phyloP scores from a whole-genome alignment of 192 early-diverging fungal species.

The Globomyces pollinis-pini region DNA sequence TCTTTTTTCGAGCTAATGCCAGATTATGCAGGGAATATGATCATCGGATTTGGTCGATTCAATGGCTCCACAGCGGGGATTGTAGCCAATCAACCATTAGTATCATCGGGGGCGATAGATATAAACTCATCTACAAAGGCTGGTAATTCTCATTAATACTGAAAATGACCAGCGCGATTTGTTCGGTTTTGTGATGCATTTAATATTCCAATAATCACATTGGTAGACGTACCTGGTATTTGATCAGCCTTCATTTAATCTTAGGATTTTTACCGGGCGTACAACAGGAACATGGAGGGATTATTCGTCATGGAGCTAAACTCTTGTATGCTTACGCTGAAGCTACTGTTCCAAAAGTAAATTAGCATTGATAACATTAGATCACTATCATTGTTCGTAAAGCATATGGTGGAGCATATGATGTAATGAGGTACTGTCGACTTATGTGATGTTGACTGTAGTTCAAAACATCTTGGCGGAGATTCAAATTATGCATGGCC shows the following conservation, averaged over 20 bases:
- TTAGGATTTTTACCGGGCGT: constrained; percentile 95
- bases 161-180: constrained; percentile 85
- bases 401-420: constrained; percentile 96
- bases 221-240: constrained; percentile 96
- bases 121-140: constrained; percentile 94
- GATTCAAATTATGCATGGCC: constrained; percentile 92
- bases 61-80: constrained; percentile 78
- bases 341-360: constrained; percentile 94
- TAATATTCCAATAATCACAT: constrained; percentile 85
- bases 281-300: constrained; percentile 89
- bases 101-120: constrained; percentile 91
- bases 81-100: constrained; percentile 91
- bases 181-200: constrained; percentile 96
- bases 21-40: constrained; percentile 87
- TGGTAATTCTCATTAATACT: no score
- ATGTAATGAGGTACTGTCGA: constrained; percentile 85
- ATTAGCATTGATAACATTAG: no score
- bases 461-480: constrained; percentile 89
- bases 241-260: no score
- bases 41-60: constrained; percentile 82
- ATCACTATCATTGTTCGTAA: constrained; percentile 91
- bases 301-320: constrained; percentile 95
- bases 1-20: constrained; percentile 88
- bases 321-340: constrained; percentile 93
- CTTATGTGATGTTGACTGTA: constrained; percentile 21